These are phyloP conservation scores for Chlorella variabilis DNA, from an alignment of 163 green algal genomes.

Conservation along the genomic window DNA sequence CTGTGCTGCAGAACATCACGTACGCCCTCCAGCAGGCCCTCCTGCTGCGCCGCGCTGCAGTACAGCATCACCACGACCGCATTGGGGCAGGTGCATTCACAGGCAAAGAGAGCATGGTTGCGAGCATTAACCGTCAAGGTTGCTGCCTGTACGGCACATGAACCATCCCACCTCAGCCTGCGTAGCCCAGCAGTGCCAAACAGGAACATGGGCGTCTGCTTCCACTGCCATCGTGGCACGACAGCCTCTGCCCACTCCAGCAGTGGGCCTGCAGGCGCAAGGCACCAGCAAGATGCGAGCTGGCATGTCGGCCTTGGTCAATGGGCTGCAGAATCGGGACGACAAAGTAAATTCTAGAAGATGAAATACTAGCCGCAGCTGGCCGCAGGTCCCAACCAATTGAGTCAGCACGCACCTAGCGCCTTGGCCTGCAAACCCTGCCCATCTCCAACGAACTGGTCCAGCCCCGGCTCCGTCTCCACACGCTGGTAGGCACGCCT, in stretches of 20 bases:
- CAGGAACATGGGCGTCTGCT: conserved; percentile 71
- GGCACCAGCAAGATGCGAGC: neutral
- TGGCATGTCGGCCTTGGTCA: neutral
- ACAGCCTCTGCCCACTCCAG: conserved; percentile 73
- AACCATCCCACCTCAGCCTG: conserved; percentile 51
- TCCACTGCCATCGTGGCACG: conserved; percentile 56
- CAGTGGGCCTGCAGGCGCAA: conserved; percentile 52
- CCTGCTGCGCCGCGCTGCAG: conserved; percentile 26
- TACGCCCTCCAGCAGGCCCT: conserved; percentile 50
- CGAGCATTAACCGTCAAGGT: too few species aligned
- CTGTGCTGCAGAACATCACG: conserved; percentile 48
- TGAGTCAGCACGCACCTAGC: conserved; percentile 37
- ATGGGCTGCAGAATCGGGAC: too few species aligned
- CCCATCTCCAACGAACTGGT: conserved; percentile 48
- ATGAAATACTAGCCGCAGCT: too few species aligned
- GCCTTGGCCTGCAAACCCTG: conserved; percentile 44
- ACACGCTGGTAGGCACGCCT: conserved; percentile 70
- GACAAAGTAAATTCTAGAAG: too few species aligned
- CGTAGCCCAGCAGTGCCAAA: conserved; percentile 80
- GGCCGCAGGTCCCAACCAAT: neutral
- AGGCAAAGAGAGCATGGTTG: neutral
- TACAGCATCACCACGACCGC: too few species aligned
- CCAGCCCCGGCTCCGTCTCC: conserved; percentile 82
- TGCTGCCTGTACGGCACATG: too few species aligned
- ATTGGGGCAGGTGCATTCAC: too few species aligned